Evolutionary conservation across 129 eudicot genomes (phyloP).

Genomic region (Arctium minus): DNA sequence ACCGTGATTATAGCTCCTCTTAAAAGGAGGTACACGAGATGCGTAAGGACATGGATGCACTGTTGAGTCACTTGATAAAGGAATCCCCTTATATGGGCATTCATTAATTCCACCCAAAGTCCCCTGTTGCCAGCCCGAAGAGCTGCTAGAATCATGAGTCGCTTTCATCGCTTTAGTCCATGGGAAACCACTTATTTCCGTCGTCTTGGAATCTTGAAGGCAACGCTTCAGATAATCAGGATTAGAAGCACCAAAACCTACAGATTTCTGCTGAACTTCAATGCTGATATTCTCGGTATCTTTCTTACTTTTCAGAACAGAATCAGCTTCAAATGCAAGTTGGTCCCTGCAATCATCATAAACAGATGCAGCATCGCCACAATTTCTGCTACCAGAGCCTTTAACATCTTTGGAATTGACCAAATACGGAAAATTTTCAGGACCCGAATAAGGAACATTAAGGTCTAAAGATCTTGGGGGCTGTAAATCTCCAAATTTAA

Average conservation of each 20-base stretch:
- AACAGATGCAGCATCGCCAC: neutral
- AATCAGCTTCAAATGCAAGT: neutral
- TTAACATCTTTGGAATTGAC: neutral
- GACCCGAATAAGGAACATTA: neutral
- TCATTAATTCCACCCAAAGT: neutral
- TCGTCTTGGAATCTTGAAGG: constrained; percentile 1
- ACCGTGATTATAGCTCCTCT: constrained; percentile 15
- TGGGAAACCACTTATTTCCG: neutral
- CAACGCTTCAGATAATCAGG: neutral
- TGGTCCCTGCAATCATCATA: neutral
- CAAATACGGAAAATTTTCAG: neutral
- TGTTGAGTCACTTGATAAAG: constrained; percentile 14
- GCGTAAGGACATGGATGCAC: neutral
- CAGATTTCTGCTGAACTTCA: neutral
- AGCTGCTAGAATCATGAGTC: neutral
- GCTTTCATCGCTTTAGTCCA: neutral
- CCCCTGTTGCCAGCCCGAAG: neutral
- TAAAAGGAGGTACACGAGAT: constrained; percentile 14
- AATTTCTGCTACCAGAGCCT: neutral
- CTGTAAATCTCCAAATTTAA: neutral
- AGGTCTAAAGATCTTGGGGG: neutral
- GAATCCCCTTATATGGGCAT: constrained; percentile 38
- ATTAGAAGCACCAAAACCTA: constrained; percentile 1
- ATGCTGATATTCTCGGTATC: neutral
- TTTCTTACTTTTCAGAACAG: neutral